Base-by-base conservation (phyloP, 169 alveolate species). In the Theileria annulata region DNA sequence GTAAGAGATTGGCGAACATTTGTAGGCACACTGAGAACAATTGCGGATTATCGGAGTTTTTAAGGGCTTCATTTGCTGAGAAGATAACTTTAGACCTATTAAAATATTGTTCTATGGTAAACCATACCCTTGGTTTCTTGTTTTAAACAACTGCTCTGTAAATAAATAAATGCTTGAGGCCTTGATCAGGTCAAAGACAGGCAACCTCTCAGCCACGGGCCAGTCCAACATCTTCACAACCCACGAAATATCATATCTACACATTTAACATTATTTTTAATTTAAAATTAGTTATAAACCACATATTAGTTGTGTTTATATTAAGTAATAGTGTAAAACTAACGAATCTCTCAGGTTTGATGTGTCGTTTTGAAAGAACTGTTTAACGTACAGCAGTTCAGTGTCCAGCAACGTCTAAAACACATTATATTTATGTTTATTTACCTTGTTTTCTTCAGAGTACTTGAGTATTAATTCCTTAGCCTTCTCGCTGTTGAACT, bases 101-200 rank as follows among this genome's bases (percentile, higher is more conserved):
- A 27, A 1, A 51, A 60, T 37, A 21, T 60, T 47, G 27, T 49
- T 60, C 17, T 58, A 27, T 67, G 25, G 23, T 47, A 62, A 47
- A 31, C 8, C 19, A 13, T 47, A 73, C 19, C 88, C 88, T 17
- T 31, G 21, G 60, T 33, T 80, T 51, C 88, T 67, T 10, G 59
- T 71, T 15, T 58, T 74, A 67, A 73, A 75, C 58, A 80, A 47
- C n/a, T 48, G 35, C 1, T 21, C 51, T 10, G 77, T 70, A n/a
- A n/a, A 10, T 10, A 71, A 3, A 23, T 64, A 13, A 47, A 60
- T 1, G 17, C 27, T 21, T 6, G 73, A 49, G 17, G 74, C 79
- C 88, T 80, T 80, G 66, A 80, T 21, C 30, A 80, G 56, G 64
- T 80, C 88, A 48, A 80, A 80, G 10, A 80, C 84, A 35, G 88